These are phyloP conservation scores for Arthrobotrys musiformis DNA, from an alignment of 2,329 filamentous ascomycete genomes.

Conservation along the genomic window DNA sequence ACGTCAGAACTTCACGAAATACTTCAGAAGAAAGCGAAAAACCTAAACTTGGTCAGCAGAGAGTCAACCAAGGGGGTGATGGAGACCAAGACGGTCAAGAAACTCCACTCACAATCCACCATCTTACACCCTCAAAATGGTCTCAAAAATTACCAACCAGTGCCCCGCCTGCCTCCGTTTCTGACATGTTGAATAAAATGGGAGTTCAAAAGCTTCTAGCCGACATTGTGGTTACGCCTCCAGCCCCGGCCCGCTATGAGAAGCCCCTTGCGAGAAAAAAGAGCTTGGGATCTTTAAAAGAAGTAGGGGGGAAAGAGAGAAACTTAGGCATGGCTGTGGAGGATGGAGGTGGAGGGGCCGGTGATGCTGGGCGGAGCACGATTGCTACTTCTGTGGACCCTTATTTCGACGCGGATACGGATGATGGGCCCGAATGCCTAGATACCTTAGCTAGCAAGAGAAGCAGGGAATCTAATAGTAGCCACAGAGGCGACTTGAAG, in stretches of 20 bases:
- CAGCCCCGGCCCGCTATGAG: background rate
- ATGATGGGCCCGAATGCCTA: background rate
- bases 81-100: background rate
- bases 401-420: conserved; percentile 8
- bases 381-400: background rate
- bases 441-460: conserved; percentile 31
- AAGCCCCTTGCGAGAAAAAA: conserved; percentile 1
- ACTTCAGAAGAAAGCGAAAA: background rate
- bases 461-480: conserved; percentile 29
- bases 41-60: background rate
- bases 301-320: conserved; percentile 14
- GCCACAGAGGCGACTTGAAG: conserved; percentile 30
- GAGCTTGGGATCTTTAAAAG: background rate
- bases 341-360: background rate
- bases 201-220: too few species aligned
- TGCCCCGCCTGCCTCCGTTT: background rate
- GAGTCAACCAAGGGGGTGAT: background rate
- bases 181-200: background rate
- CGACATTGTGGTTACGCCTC: background rate
- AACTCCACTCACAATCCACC: background rate
- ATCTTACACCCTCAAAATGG: background rate
- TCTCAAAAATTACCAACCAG: background rate
- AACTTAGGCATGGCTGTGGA: conserved; percentile 19
- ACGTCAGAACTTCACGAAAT: conserved; percentile 17
- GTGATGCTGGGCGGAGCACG: too few species aligned